These are phyloP conservation scores for Brettanomyces nanus DNA, from an alignment of 805 yeast species.

Conservation along the genomic window DNA sequence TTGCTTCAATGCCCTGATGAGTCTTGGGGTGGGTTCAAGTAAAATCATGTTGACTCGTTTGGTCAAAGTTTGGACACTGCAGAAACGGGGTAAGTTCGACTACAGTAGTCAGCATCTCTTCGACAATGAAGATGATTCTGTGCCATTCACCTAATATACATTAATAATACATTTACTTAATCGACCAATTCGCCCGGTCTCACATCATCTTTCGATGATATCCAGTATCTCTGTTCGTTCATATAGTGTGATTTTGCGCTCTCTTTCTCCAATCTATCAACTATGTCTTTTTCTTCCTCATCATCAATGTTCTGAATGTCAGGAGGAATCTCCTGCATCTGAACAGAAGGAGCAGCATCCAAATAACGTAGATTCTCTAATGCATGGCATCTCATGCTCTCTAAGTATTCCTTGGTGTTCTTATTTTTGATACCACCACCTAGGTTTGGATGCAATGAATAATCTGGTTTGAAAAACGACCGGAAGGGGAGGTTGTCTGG, in stretches of 20 bases:
- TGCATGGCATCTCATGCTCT: slow-evolving; percentile 64
- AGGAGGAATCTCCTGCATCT: slow-evolving; percentile 87
- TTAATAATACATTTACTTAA: slow-evolving; percentile 3
- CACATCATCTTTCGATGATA: slow-evolving; percentile 31
- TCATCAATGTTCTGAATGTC: slow-evolving; percentile 33
- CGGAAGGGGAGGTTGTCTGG: slow-evolving; percentile 72
- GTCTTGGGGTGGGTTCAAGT: slow-evolving; percentile 29
- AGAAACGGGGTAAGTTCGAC: slow-evolving; percentile 18
- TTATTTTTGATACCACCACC: slow-evolving; percentile 78
- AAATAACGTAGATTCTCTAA: slow-evolving; percentile 74
- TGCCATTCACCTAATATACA: slow-evolving; percentile 23
- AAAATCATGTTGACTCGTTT: slow-evolving; percentile 26
- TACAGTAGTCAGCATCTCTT: slow-evolving; percentile 18
- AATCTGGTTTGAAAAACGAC: slow-evolving; percentile 86
- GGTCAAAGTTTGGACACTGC: slow-evolving; percentile 24
- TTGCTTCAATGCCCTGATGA: slow-evolving; percentile 26
- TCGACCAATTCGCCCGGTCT: slow-evolving; percentile 28
- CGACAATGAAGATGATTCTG: slow-evolving; percentile 27
- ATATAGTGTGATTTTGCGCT: slow-evolving; percentile 25
- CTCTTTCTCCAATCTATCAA: slow-evolving; percentile 28
- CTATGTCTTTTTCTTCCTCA: slow-evolving; percentile 34
- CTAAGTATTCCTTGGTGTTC: slow-evolving; percentile 75
- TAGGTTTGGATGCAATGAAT: slow-evolving; percentile 76
- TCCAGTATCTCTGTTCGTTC: slow-evolving; percentile 30
- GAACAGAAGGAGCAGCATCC: slow-evolving; percentile 91